These are phyloP conservation scores for Rosa lucieae DNA, from an alignment of 306 rosid genomes.

Conservation along the genomic window DNA sequence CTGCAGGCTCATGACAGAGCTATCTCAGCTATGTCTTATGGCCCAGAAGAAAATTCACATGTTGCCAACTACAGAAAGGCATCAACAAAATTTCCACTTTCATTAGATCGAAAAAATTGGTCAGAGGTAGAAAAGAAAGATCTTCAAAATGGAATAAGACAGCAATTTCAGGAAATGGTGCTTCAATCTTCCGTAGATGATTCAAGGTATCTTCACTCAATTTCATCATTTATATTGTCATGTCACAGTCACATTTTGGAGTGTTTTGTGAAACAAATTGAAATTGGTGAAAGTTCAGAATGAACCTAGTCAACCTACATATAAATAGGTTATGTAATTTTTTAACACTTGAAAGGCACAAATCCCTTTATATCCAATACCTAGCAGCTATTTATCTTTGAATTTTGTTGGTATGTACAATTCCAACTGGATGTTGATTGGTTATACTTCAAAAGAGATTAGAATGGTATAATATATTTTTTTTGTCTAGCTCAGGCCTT, in stretches of 20 bases:
- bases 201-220: conserved; percentile 43
- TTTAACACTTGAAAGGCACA: background rate
- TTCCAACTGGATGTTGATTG: background rate
- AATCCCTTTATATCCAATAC: background rate
- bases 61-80: conserved; percentile 67
- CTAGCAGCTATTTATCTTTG: background rate
- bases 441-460: background rate
- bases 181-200: conserved; percentile 59
- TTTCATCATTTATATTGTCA: conserved; percentile 18
- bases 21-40: conserved; percentile 51
- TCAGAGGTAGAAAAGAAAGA: conserved; percentile 56
- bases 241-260: background rate
- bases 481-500: background rate
- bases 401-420: background rate
- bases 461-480: background rate
- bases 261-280: background rate
- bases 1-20: conserved; percentile 50
- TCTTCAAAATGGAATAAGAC: conserved; percentile 79
- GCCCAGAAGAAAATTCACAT: conserved; percentile 76
- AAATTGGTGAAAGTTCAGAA: background rate
- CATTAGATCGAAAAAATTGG: conserved; percentile 72
- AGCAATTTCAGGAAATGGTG: conserved; percentile 76
- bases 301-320: background rate
- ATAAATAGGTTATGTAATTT: background rate
- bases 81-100: conserved; percentile 53